Conservation (phyloP, 208 protist genomes). For the Wallacemonas sp. region DNA sequence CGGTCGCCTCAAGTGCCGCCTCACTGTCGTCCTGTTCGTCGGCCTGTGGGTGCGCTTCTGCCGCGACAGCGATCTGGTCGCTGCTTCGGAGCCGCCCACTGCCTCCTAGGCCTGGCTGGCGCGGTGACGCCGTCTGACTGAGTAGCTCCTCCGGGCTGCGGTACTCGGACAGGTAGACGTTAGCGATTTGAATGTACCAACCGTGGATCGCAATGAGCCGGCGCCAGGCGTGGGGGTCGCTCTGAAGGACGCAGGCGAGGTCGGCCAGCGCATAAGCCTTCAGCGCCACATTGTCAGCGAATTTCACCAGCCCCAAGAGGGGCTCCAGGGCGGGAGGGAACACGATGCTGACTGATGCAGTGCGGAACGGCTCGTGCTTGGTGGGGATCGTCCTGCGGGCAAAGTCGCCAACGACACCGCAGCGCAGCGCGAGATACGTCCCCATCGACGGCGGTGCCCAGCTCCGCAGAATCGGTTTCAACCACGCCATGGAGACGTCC, state of each 20-base stretch:
- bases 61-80: neutral
- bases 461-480: constrained; percentile 45
- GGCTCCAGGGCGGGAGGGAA: constrained; percentile 58
- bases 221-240: constrained; percentile 61
- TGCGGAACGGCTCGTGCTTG: constrained; percentile 25
- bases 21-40: neutral
- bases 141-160: constrained; percentile 3
- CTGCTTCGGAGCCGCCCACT: neutral
- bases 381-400: constrained; percentile 32
- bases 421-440: constrained; percentile 69
- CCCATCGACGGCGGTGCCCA: constrained; percentile 28
- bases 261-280: constrained; percentile 55
- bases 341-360: constrained; percentile 35
- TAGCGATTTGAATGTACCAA: constrained; percentile 67
- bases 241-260: constrained; percentile 49
- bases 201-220: constrained; percentile 51
- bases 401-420: constrained; percentile 66
- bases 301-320: constrained; percentile 59
- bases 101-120: constrained; percentile 3
- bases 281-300: constrained; percentile 35
- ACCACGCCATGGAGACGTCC: constrained; percentile 74
- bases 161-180: constrained; percentile 53
- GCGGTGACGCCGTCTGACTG: neutral
- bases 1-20: neutral
- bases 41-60: neutral